Evolutionary conservation across 371 early-diverging fungal genomes (phyloP).

Genomic region (Syncephalis plumigaleata): DNA sequence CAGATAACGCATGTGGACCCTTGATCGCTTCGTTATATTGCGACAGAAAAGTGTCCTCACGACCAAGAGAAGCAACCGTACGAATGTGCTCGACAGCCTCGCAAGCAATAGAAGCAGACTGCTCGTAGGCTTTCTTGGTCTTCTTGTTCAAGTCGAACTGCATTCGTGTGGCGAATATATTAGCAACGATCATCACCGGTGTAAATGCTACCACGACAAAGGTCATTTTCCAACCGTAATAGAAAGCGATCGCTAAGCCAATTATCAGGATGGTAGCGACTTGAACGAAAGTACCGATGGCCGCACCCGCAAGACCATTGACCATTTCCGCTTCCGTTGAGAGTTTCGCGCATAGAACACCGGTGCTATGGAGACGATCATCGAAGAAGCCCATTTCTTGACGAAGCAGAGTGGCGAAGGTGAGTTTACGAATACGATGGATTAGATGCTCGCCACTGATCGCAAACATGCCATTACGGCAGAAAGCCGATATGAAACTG

Average conservation of each 20-base stretch:
- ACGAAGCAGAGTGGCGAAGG: slow-evolving; percentile 37
- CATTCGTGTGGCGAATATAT: too few species aligned
- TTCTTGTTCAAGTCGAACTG: slow-evolving; percentile 9
- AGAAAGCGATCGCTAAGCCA: slow-evolving; percentile 30
- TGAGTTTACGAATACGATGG: slow-evolving; percentile 27
- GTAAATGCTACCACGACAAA: slow-evolving; percentile 34
- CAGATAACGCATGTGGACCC: slow-evolving; percentile 35
- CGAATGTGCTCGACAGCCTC: slow-evolving; percentile 81
- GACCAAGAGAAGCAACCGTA: slow-evolving; percentile 69
- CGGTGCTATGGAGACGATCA: slow-evolving; percentile 54
- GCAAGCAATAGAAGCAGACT: slow-evolving; percentile 53
- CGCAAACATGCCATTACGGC: slow-evolving; percentile 21
- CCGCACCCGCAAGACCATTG: slow-evolving; percentile 23
- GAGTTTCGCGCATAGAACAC: slow-evolving; percentile 69
- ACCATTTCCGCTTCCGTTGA: slow-evolving; percentile 55
- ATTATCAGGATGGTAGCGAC: slow-evolving; percentile 1
- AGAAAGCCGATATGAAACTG: slow-evolving; percentile 23
- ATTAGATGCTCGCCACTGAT: slow-evolving; percentile 37
- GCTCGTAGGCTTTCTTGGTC: slow-evolving; percentile 41
- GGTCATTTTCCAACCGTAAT: slow-evolving; percentile 44
- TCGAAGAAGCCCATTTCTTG: slow-evolving; percentile 86
- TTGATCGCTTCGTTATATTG: slow-evolving; percentile 30
- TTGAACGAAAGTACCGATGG: slow-evolving; percentile 9
- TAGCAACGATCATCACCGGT: slow-evolving; percentile 18
- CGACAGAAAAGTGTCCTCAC: slow-evolving; percentile 42